Evolutionary conservation across 176 grass and related monocot species (phyloP).

Genomic region (Triticum aestivum): IWGSC_CS_RefSeq_v2.1 NC_057802.1:527834346-527834845

Average conservation of each 20-base stretch:
- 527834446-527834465: not conserved
- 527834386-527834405: slow-evolving; percentile 69
- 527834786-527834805: not conserved
- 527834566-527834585: slow-evolving; percentile 55
- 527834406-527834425: slow-evolving; percentile 74
- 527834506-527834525: slow-evolving; percentile 59
- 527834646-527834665: not conserved
- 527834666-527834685: not conserved
- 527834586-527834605: slow-evolving; percentile 46
- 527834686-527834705: not conserved
- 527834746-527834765: not conserved
- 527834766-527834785: not conserved
- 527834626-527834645: slow-evolving; percentile 42
- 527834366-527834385: slow-evolving; percentile 79
- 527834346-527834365: slow-evolving; percentile 94
- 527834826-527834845: not conserved
- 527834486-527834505: not conserved
- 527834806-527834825: not conserved
- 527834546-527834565: slow-evolving; percentile 59
- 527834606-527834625: slow-evolving; percentile 29
- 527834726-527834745: not conserved
- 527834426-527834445: slow-evolving; percentile 74
- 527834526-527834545: slow-evolving; percentile 75
- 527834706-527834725: not conserved
- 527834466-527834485: not conserved